Percentiles rank a stretch among this genome's conserved stretches.
phyloP scores from a whole-genome alignment of 768 basidiomycete species.

The Xerocomus potaroensis region DNA sequence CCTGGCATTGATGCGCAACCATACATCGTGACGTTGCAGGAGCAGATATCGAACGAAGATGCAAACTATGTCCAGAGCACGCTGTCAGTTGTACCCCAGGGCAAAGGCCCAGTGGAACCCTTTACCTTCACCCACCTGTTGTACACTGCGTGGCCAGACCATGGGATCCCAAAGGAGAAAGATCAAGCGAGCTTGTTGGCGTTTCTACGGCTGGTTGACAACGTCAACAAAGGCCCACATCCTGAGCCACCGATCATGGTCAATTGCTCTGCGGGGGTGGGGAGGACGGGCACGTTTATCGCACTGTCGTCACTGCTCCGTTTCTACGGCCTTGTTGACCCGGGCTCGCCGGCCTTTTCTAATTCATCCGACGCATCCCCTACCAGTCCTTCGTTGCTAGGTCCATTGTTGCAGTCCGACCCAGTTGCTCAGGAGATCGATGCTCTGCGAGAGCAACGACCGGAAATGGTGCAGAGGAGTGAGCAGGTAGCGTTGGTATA shows the following conservation, averaged over 20 bases:
- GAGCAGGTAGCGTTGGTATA: slow-evolving; percentile 68
- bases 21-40: slow-evolving; percentile 56
- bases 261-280: slow-evolving; percentile 85
- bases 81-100: slow-evolving; percentile 47
- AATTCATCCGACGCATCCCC: slow-evolving; percentile 18
- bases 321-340: slow-evolving; percentile 42
- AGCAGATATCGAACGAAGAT: slow-evolving; percentile 42
- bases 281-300: slow-evolving; percentile 85
- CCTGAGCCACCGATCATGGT: slow-evolving; percentile 76
- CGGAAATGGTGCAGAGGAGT: slow-evolving; percentile 73
- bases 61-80: slow-evolving; percentile 61
- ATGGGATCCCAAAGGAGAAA: slow-evolving; percentile 66
- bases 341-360: slow-evolving; percentile 21
- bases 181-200: slow-evolving; percentile 56
- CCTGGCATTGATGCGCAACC: slow-evolving; percentile 36
- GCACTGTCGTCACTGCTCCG: slow-evolving; percentile 77
- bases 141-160: slow-evolving; percentile 79
- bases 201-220: slow-evolving; percentile 64
- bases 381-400: slow-evolving; percentile 52
- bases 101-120: slow-evolving; percentile 26
- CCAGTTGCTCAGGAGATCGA: slow-evolving; percentile 70
- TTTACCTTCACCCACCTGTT: slow-evolving; percentile 66
- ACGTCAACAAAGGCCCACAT: slow-evolving; percentile 49
- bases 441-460: slow-evolving; percentile 72
- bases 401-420: slow-evolving; percentile 51